A percentile compares a stretch with the other conserved stretches of the same genome.
phyloP scores from a whole-genome alignment of 345 rosid species.

The Citrus australasica region DNA sequence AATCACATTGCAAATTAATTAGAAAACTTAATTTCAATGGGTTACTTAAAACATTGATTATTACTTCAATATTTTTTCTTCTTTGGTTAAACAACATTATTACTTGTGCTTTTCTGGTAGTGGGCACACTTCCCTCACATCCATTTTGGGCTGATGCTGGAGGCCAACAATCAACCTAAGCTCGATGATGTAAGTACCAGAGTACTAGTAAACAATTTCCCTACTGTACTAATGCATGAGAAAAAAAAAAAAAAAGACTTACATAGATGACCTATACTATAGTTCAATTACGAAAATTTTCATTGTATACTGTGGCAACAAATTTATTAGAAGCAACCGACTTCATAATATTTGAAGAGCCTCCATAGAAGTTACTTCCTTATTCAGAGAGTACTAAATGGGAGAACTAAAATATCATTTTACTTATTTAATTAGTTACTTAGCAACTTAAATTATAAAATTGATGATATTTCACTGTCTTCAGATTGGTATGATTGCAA shows the following conservation, averaged over 20 bases:
- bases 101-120: constrained; percentile 20
- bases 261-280: background rate
- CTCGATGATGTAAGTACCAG: constrained; percentile 41
- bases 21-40: background rate
- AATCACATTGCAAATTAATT: background rate
- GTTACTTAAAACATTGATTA: background rate
- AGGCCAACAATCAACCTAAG: constrained; percentile 65
- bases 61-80: background rate
- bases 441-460: background rate
- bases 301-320: background rate
- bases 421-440: background rate
- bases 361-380: no score
- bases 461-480: background rate
- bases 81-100: constrained; percentile 1
- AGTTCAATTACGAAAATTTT: no score
- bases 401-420: background rate
- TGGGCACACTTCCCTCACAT: constrained; percentile 99
- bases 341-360: background rate
- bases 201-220: background rate
- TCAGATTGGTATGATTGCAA: background rate
- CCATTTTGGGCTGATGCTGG: constrained; percentile 83
- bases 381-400: background rate
- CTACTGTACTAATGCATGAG: no score
- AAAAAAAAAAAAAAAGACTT: no score
- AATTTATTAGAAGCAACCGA: background rate